Evolutionary conservation across 2,329 filamentous ascomycete species (phyloP).

Genomic region (Didymella pomorum): DNA sequence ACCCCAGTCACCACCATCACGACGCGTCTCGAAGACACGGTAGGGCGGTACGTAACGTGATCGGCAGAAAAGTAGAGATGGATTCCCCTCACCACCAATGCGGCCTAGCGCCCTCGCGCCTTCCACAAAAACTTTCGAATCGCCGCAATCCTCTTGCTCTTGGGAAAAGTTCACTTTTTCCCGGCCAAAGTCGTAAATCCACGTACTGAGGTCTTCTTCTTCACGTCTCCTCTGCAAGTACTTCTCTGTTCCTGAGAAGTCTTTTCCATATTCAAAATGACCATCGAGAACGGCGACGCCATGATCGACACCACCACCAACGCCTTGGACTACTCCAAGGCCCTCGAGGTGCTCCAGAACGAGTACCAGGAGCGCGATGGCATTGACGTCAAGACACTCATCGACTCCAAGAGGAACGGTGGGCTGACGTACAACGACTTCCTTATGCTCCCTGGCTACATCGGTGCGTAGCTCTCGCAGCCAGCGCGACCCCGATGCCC

Average conservation of each 20-base stretch:
- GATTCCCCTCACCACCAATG: slow-evolving; percentile 3
- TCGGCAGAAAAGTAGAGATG: not conserved
- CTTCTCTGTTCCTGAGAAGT: slow-evolving; percentile 46
- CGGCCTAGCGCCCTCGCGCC: slow-evolving; percentile 15
- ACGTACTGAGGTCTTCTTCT: slow-evolving; percentile 47
- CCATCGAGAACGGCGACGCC: slow-evolving; percentile 71
- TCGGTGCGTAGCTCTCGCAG: slow-evolving; percentile 63
- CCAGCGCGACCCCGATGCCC: slow-evolving; percentile 10
- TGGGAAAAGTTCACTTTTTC: slow-evolving; percentile 63
- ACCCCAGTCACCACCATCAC: not conserved
- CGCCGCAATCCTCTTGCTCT: slow-evolving; percentile 50
- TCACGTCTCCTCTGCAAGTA: slow-evolving; percentile 29
- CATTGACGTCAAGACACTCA: slow-evolving; percentile 82
- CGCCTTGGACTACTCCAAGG: slow-evolving; percentile 76
- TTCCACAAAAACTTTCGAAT: slow-evolving; percentile 32
- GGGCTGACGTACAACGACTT: slow-evolving; percentile 99
- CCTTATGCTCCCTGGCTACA: slow-evolving; percentile 94
- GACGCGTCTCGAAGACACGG: slow-evolving; percentile 10
- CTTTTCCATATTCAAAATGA: slow-evolving; percentile 64
- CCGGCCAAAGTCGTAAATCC: slow-evolving; percentile 58
- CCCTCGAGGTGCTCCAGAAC: slow-evolving; percentile 77
- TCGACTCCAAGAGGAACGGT: slow-evolving; percentile 90
- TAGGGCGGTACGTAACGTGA: slow-evolving; percentile 12
- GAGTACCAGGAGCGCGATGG: slow-evolving; percentile 85
- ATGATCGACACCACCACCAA: slow-evolving; percentile 61